Evolutionary conservation across 768 basidiomycete species (phyloP).

Genomic region (Agaricus subrufescens): DNA sequence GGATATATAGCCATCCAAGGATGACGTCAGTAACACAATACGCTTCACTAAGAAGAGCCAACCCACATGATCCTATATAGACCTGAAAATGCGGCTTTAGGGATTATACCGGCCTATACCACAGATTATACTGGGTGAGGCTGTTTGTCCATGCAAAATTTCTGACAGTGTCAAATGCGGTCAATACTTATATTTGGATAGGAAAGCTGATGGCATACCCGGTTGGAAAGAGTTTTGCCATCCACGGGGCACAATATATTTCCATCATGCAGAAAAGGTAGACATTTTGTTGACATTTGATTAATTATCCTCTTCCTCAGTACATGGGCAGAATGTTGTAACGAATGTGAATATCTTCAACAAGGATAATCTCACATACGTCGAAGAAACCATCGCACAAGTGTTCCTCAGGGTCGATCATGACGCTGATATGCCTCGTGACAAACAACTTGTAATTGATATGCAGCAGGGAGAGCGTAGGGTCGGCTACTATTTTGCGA

Average conservation of each 20-base stretch:
- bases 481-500: constrained; percentile 12
- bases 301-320: background rate
- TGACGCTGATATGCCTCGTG: background rate
- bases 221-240: constrained; percentile 10
- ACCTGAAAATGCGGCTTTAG: constrained; percentile 6
- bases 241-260: constrained; percentile 11
- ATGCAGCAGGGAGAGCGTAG: background rate
- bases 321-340: constrained; percentile 10
- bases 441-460: constrained; percentile 12
- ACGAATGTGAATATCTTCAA: constrained; percentile 11
- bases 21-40: background rate
- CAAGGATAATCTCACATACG: background rate
- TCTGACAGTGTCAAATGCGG: too few species aligned
- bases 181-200: too few species aligned
- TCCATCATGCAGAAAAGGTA: constrained; percentile 8
- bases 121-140: constrained; percentile 6
- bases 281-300: too few species aligned
- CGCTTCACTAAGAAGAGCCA: background rate
- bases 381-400: background rate
- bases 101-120: constrained; percentile 11
- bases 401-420: background rate
- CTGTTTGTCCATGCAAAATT: background rate
- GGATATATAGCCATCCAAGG: background rate
- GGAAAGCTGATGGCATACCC: background rate
- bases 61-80: background rate